Evolutionary conservation across 2,329 filamentous ascomycete genomes (phyloP).

Genomic region (Aureobasidium lini): DNA sequence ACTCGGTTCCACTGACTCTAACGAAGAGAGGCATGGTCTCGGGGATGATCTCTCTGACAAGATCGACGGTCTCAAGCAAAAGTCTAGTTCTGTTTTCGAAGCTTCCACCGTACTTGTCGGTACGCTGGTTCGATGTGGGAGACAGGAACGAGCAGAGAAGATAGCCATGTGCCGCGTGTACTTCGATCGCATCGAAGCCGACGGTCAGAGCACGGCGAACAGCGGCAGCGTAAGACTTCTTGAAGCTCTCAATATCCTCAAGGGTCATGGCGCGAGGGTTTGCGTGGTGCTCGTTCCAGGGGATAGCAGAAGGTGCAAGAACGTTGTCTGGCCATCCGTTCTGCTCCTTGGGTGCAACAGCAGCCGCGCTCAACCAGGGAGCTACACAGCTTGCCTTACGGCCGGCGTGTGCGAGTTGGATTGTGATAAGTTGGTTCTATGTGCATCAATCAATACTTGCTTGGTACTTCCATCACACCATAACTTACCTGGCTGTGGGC

Average conservation of each 20-base stretch:
- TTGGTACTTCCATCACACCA: neutral
- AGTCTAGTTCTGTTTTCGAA: slow-evolving; percentile 67
- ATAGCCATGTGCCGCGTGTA: slow-evolving; percentile 76
- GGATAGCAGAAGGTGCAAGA: slow-evolving; percentile 50
- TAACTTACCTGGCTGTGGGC: slow-evolving; percentile 60
- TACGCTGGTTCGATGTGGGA: slow-evolving; percentile 62
- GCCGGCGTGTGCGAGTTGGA: slow-evolving; percentile 78
- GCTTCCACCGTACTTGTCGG: slow-evolving; percentile 58
- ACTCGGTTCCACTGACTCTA: slow-evolving; percentile 67
- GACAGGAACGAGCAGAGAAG: slow-evolving; percentile 63
- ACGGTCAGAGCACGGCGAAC: slow-evolving; percentile 47
- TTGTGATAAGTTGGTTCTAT: slow-evolving; percentile 57
- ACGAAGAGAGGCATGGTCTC: slow-evolving; percentile 63
- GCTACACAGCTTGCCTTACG: slow-evolving; percentile 53
- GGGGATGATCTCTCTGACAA: slow-evolving; percentile 56
- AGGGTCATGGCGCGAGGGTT: slow-evolving; percentile 60
- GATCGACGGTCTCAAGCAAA: slow-evolving; percentile 58
- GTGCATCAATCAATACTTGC: neutral
- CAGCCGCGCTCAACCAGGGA: slow-evolving; percentile 54
- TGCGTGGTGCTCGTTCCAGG: slow-evolving; percentile 56
- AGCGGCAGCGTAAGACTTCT: slow-evolving; percentile 55
- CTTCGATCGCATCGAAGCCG: slow-evolving; percentile 71
- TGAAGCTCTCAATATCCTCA: slow-evolving; percentile 59
- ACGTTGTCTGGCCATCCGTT: slow-evolving; percentile 49
- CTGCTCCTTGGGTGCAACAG: slow-evolving; percentile 44